Conservation (phyloP, 257 asterid genomes). For the Solanum chiquidenum region DNA sequence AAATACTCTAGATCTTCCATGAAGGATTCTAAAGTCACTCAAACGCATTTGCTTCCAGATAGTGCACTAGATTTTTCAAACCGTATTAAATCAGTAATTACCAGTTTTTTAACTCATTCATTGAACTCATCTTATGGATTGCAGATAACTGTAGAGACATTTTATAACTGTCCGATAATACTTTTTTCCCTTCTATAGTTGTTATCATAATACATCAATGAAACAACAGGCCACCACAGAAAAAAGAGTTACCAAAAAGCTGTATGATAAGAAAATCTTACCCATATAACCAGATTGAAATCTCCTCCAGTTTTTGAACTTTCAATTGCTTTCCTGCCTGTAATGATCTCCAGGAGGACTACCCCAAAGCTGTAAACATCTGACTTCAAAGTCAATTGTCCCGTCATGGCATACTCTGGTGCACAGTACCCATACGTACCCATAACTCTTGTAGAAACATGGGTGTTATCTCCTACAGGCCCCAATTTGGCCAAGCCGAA, state of each 20-base stretch:
- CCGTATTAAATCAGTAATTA: not conserved
- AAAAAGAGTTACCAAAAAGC: not conserved
- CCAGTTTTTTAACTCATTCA: not conserved
- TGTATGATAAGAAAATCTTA: conserved; percentile 13
- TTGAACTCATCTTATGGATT: not conserved
- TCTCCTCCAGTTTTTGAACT: conserved; percentile 59
- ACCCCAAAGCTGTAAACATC: conserved; percentile 96
- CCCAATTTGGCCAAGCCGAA: conserved; percentile 94
- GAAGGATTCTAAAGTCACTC: not conserved
- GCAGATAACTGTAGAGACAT: not conserved
- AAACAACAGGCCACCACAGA: not conserved
- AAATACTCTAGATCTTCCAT: not conserved
- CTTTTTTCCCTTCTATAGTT: not conserved
- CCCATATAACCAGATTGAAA: conserved; percentile 85
- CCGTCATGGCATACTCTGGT: conserved; percentile 98
- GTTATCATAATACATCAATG: not conserved
- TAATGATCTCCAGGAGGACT: conserved; percentile 81
- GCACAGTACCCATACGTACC: conserved; percentile 98
- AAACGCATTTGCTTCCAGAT: not conserved
- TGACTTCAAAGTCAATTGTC: conserved; percentile 83
- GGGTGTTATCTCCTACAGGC: conserved; percentile 91
- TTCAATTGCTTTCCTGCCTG: conserved; percentile 90
- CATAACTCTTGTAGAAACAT: conserved; percentile 93
- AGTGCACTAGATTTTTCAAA: not conserved
- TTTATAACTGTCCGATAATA: not conserved